phyloP scores from a whole-genome alignment of 192 early-diverging fungal species.

The Coemansia sp. region DNA sequence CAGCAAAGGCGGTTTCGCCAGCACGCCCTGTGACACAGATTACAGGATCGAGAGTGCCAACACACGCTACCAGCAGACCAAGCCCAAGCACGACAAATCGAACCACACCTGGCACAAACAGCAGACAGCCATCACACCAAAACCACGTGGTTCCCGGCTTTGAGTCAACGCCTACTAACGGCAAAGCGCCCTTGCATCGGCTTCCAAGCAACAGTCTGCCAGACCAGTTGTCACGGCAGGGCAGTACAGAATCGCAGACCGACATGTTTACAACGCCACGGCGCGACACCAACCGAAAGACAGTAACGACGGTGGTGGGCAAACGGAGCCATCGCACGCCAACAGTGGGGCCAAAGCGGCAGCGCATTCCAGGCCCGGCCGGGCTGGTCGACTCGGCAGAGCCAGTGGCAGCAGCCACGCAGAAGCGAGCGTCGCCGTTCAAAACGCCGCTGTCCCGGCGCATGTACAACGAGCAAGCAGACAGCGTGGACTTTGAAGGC shows the following conservation, averaged over 20 bases:
- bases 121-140: not conserved
- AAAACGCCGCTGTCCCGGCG: constrained; percentile 23
- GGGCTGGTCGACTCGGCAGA: constrained; percentile 16
- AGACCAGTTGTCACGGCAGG: constrained; percentile 1
- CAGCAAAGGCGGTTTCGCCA: not conserved
- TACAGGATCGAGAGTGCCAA: not conserved
- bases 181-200: not conserved
- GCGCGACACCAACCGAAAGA: not conserved
- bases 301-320: constrained; percentile 25
- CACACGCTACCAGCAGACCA: not conserved
- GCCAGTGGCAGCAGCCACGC: constrained; percentile 10
- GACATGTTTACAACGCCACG: constrained; percentile 13
- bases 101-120: not conserved
- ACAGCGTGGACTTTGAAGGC: constrained; percentile 39
- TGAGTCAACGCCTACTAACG: not conserved
- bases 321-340: constrained; percentile 7
- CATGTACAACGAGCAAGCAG: constrained; percentile 10
- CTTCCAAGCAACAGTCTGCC: not conserved
- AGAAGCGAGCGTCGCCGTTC: constrained; percentile 28
- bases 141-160: not conserved
- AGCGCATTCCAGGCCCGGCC: constrained; percentile 37
- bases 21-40: not conserved
- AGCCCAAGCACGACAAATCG: no score
- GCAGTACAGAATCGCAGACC: constrained; percentile 3
- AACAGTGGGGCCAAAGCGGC: not conserved